Percentiles rank a stretch among this genome's conserved stretches.
These are phyloP conservation scores for Taphrina communis DNA, from an alignment of 1,139 yeast species.

Conservation along the genomic window DNA sequence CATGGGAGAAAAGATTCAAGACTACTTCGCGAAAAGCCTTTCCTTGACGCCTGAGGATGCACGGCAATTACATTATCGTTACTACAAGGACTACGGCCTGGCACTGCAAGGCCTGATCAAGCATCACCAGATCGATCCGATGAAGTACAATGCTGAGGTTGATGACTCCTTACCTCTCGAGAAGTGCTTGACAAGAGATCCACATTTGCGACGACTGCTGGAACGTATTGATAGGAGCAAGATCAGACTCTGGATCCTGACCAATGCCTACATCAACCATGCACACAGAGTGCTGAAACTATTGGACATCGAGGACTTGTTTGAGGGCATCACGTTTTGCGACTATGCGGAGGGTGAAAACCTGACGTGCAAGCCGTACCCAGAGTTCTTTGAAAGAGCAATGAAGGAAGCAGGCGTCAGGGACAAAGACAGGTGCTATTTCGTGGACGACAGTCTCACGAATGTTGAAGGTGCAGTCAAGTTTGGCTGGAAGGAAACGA, in stretches of 20 bases:
- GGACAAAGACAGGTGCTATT: constrained; percentile 60
- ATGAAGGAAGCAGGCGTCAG: constrained; percentile 66
- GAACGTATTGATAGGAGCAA: constrained; percentile 54
- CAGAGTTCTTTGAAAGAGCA: constrained; percentile 56
- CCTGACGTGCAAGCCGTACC: constrained; percentile 86
- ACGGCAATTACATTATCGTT: constrained; percentile 67
- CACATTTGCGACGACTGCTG: constrained; percentile 52
- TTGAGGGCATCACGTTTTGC: constrained; percentile 91
- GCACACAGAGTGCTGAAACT: constrained; percentile 73
- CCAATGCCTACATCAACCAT: constrained; percentile 92
- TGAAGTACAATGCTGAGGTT: constrained; percentile 83
- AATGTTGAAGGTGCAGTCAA: constrained; percentile 54
- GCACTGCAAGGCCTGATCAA: constrained; percentile 80
- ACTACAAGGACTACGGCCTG: constrained; percentile 85
- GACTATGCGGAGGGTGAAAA: constrained; percentile 69
- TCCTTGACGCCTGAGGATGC: constrained; percentile 77
- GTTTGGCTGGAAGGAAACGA: constrained; percentile 59
- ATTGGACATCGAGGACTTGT: constrained; percentile 84
- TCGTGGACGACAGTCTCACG: constrained; percentile 78
- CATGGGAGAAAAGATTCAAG: constrained; percentile 85
- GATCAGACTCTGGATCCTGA: constrained; percentile 79
- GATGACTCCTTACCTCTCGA: constrained; percentile 92
- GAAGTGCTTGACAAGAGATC: constrained; percentile 65
- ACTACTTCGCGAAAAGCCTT: constrained; percentile 72
- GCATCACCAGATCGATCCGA: constrained; percentile 62